phyloP scores from a whole-genome alignment of 805 yeast genomes.

The Starmerella apicola region DNA sequence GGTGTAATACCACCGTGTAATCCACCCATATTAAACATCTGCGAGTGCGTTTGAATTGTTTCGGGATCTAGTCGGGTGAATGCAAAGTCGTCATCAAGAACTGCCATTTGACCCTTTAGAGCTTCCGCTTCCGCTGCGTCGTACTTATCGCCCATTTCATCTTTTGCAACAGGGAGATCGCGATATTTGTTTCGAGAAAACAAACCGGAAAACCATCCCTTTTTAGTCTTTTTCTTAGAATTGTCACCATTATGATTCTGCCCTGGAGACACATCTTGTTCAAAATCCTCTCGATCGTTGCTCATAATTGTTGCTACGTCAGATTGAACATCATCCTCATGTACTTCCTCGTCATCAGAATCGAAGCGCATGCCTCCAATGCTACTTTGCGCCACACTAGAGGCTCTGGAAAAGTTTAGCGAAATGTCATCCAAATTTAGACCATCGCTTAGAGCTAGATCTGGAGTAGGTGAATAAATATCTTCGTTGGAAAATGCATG shows the following conservation, averaged over 20 bases:
- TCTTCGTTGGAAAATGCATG: no score
- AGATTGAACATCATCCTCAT: conserved; percentile 18
- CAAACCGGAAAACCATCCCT: neutral
- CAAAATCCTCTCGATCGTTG: conserved; percentile 21
- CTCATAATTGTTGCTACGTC: conserved; percentile 26
- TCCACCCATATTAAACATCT: conserved; percentile 22
- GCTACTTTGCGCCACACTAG: no score
- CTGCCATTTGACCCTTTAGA: conserved; percentile 10
- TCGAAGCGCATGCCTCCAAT: no score
- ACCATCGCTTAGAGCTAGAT: no score
- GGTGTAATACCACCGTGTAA: conserved; percentile 15
- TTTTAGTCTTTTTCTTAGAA: neutral
- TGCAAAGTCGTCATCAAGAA: conserved; percentile 20
- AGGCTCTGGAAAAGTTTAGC: no score
- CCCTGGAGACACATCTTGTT: neutral
- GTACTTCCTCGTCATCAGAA: no score
- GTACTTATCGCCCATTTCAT: conserved; percentile 13
- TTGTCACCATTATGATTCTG: neutral
- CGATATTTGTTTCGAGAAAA: neutral
- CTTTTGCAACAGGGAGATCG: conserved; percentile 4
- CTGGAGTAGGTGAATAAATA: no score
- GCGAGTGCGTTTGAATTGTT: conserved; percentile 19
- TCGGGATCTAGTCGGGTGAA: conserved; percentile 25
- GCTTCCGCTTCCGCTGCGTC: conserved; percentile 8
- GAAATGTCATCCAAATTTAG: no score